Percentiles rank a stretch among this genome's conserved stretches.
Evolutionary conservation across 2,329 filamentous ascomycete species (phyloP).

Genomic region (Arthrobotrys musiformis): DNA sequence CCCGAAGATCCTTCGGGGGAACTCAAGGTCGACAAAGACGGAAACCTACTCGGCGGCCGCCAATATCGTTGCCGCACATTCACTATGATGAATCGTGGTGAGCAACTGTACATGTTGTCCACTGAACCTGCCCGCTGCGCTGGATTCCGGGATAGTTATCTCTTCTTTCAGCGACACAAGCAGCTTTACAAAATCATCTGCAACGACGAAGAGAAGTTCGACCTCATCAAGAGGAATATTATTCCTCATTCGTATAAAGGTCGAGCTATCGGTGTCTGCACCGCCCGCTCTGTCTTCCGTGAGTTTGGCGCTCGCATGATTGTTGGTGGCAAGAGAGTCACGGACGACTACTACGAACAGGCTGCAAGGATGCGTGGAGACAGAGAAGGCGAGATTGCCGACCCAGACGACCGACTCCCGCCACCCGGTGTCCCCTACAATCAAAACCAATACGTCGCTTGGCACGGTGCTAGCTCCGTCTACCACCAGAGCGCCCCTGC

Average conservation of each 20-base stretch:
- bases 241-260: slow-evolving; percentile 99
- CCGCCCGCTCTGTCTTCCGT: slow-evolving; percentile 93
- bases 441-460: slow-evolving; percentile 98
- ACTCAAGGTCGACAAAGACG: slow-evolving; percentile 89
- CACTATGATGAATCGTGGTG: slow-evolving; percentile 85
- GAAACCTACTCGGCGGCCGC: slow-evolving; percentile 81
- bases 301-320: slow-evolving; percentile 96
- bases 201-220: slow-evolving; percentile 90
- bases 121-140: slow-evolving; percentile 95
- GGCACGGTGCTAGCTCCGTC: slow-evolving; percentile 95
- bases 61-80: slow-evolving; percentile 95
- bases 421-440: slow-evolving; percentile 84
- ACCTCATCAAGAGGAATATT: slow-evolving; percentile 93
- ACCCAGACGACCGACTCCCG: slow-evolving; percentile 84
- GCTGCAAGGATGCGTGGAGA: slow-evolving; percentile 79
- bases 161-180: slow-evolving; percentile 98
- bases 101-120: slow-evolving; percentile 98
- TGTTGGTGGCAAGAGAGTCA: slow-evolving; percentile 84
- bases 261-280: slow-evolving; percentile 94
- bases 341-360: slow-evolving; percentile 88
- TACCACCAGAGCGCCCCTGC: slow-evolving; percentile 89
- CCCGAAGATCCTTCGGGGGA: slow-evolving; percentile 89
- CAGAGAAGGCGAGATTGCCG: slow-evolving; percentile 88
- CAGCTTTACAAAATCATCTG: slow-evolving; percentile 98
- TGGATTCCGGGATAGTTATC: slow-evolving; percentile 95